Percentiles rank a stretch among this genome's conserved stretches.
Conservation (phyloP, 2,329 filamentous ascomycete species). For the Lomentospora prolificans region DNA sequence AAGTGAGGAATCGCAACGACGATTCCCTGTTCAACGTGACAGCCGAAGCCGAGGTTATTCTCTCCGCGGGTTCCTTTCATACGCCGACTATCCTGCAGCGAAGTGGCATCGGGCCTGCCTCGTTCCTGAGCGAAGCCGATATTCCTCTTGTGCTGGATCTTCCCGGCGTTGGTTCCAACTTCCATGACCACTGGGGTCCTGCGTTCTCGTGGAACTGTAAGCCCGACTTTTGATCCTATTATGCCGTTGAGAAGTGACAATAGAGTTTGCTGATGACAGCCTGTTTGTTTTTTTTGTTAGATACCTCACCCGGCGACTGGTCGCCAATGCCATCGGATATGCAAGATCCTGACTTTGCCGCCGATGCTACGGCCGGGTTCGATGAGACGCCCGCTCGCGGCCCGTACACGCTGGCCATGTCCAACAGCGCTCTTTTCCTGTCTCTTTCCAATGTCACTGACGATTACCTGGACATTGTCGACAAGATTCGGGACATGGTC, state of each 20-base stretch:
- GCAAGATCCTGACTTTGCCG: conserved; percentile 2
- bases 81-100: conserved; percentile 40
- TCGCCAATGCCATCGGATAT: background rate
- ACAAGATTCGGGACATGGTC: conserved; percentile 16
- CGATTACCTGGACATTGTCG: conserved; percentile 13
- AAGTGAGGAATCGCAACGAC: conserved; percentile 13
- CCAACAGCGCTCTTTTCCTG: conserved; percentile 20
- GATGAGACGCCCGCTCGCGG: conserved; percentile 21
- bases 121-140: conserved; percentile 26
- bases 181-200: conserved; percentile 42
- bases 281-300: no score
- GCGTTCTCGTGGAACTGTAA: conserved; percentile 12
- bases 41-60: conserved; percentile 28
- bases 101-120: conserved; percentile 33
- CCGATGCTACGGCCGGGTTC: conserved; percentile 20
- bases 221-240: background rate
- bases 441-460: conserved; percentile 15
- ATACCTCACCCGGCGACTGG: background rate
- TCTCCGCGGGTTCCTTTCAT: conserved; percentile 38
- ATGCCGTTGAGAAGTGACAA: no score
- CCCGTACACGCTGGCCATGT: conserved; percentile 25
- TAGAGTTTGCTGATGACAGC: no score
- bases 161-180: conserved; percentile 47
- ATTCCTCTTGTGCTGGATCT: conserved; percentile 35
- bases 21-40: conserved; percentile 4